Base-by-base conservation (phyloP, 768 basidiomycete genomes). In the Phaeotremella fagi region DNA sequence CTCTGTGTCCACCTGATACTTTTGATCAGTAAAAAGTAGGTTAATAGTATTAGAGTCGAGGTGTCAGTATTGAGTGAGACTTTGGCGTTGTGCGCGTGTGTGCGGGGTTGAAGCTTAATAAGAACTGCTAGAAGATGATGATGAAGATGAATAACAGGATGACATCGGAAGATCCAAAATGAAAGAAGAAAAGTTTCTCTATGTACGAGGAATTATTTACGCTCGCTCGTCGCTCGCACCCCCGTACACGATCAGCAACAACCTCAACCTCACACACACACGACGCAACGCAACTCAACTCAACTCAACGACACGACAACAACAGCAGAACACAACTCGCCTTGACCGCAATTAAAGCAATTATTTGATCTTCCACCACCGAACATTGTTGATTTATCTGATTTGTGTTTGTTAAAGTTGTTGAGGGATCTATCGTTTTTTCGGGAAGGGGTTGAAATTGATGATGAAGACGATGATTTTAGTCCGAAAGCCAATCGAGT, bases 331-430 rank as follows among this genome's bases (percentile, higher is more conserved):
- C 56, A 45, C 53, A 46, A 70, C 68, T 47, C 58, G 67, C 68
- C 60, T 43, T 49, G 47, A 44, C 68, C 68, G 59, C 68, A 70
- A 60, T 70, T 70, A 61, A 70, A 70, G 49, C 68, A 70, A 50
- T 64, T 66, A 44, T 63, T 60, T 38, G 57, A 44, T 66, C 60
- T 55, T 47, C 31, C 55, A 48, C 66, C 66, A 48, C 66, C 66
- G 61, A 57, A 69, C 64, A 69, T 63, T n/a, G n/a, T n/a, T n/a
- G n/a, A n/a, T 55, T 48, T 45, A 36, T 48, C 51, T 22, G 38
- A 28, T 35, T 44, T 49, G 16, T 52, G 38, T 12, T 7, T 41
- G 18, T 14, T 20, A 20, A 41, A 22, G 7, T 11, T 41, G 7
- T 41, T 41, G 38, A 6, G 38, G 7, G 38, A 41, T 12, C 20